Conservation (phyloP, 306 rosid genomes). For the Begonia loranthoides region DNA sequence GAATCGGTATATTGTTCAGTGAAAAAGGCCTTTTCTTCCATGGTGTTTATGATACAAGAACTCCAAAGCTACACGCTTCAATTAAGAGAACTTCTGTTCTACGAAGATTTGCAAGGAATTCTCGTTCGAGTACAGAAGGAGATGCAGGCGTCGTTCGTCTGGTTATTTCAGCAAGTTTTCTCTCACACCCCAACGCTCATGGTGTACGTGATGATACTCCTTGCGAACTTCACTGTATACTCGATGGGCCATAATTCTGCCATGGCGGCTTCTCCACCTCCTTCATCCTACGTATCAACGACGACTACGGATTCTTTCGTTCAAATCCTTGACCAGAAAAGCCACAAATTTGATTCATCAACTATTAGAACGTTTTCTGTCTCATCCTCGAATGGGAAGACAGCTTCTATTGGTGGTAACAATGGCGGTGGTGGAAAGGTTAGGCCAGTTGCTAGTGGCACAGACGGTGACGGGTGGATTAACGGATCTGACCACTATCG, state of each 20-base stretch:
- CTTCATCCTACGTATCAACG: neutral
- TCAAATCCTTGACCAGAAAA: constrained; percentile 3
- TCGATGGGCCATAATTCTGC: constrained; percentile 32
- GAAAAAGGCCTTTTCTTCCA: constrained; percentile 10
- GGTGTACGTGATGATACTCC: constrained; percentile 49
- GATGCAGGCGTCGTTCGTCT: constrained; percentile 53
- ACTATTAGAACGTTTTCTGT: neutral
- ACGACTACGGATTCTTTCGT: constrained; percentile 3
- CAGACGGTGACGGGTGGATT: constrained; percentile 8
- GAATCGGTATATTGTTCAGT: constrained; percentile 15
- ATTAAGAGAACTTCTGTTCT: constrained; percentile 30
- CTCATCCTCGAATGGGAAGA: constrained; percentile 4
- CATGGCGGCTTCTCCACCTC: constrained; percentile 14
- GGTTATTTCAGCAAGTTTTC: constrained; percentile 67
- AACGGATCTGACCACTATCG: constrained; percentile 3
- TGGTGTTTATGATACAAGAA: constrained; percentile 17
- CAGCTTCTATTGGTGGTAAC: neutral
- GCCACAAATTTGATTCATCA: constrained; percentile 9
- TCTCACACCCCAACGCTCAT: constrained; percentile 50
- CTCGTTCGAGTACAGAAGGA: constrained; percentile 36
- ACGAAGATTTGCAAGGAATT: constrained; percentile 41
- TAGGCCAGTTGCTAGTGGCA: constrained; percentile 9
- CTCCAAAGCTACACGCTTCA: constrained; percentile 42
- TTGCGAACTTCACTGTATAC: constrained; percentile 44
- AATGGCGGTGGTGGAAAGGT: constrained; percentile 3